Evolutionary conservation across 805 yeast species (phyloP), one percentile per base, ranked within the genome.

Genomic region (Saturnispora dispora): DNA sequence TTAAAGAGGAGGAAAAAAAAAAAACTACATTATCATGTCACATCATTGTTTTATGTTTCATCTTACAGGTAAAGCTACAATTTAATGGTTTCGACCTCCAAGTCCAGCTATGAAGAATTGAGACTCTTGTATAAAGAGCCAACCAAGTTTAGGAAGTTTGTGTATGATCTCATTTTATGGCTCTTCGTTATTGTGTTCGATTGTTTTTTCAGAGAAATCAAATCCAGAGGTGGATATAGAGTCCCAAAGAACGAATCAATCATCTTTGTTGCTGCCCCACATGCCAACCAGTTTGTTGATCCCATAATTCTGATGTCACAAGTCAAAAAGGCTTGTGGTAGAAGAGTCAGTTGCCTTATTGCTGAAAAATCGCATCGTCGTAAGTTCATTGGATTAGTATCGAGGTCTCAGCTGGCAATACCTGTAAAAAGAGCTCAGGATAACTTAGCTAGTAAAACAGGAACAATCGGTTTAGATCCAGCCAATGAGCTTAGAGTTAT

Each of bases 371-470:
- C 79, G 11, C 77, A 74, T 60, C 68, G 69, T 42, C 68, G 69
- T 9, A 57, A 54, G 18, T 76, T 86, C 51, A 81, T 93, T 56
- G 96, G 97, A 3, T 70, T 79, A 37, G 69, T 93, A 60, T 83
- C 96, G 2, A 75, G 83, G 50, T 75, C 83, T 55, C 87, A 88
- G 56, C 74, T 83, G 69, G 74, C 96, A 1, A 93, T 93, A 56
- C 96, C 97, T 4, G 99, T 93, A 1, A 83, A 80, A 15, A 77
- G 99, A 58, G 89, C 96, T 2, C 98, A 93, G 65, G 99, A 93
- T 65, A 82, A 82, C 63, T 74, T 91, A 65, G 70, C 63, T 32
- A 64, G 71, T 3, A 95, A 82, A n/a, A 62, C 73, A 0, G 98
- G 98, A 2, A 73, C 70, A 47, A 81, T 90, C 23, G 72, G 57